Evolutionary conservation across 2,329 filamentous ascomycete species (phyloP), one percentile per base, ranked within the genome.

Genomic region (Arthroderma uncinatum): DNA sequence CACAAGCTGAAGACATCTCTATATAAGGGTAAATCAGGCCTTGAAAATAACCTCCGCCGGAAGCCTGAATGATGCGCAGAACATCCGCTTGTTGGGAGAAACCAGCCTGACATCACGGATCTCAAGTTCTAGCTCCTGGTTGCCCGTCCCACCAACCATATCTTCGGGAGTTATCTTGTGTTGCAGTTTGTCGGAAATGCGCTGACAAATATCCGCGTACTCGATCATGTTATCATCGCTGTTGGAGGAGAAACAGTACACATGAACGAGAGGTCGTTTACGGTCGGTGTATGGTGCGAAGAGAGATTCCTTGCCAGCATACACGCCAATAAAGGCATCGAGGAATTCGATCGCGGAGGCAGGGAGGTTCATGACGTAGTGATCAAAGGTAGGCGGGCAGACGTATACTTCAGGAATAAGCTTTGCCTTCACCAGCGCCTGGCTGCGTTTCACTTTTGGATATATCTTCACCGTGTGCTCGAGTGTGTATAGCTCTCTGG

Each of bases 331-430:
- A 76, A 90, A 94, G 10, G 77, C 76, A 30, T 82, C 76, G 65
- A 96, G 78, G 69, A 98, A 98, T 58, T 87, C 84, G 59, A 93
- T 85, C 0, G 93, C 92, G 0, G 84, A 87, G 1, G 91, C 93
- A 0, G 93, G 93, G 14, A 98, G 84, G 73, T 98, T 98, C 89
- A 98, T 96, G 63, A 97, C 87, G 70, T 91, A 98, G 75, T 97
- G 93, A n/a, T 84, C 80, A 68, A 97, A 88, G 37, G 85, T 84
- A 1, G 79, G 79, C 1, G 92, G 92, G 48, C 69, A 68, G 25
- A 63, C 63, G 57, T 68, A 71, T 52, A 62, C 60, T 9, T 77
- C 74, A 2, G 68, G 68, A 12, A 71, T 68, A 19, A 67, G 66
- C 12, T 30, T 34, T 10, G 30, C 40, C 37, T 34, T 55, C 36